phyloP scores from a whole-genome alignment of 2,329 filamentous ascomycete genomes.

The Colletotrichum sp. region DNA sequence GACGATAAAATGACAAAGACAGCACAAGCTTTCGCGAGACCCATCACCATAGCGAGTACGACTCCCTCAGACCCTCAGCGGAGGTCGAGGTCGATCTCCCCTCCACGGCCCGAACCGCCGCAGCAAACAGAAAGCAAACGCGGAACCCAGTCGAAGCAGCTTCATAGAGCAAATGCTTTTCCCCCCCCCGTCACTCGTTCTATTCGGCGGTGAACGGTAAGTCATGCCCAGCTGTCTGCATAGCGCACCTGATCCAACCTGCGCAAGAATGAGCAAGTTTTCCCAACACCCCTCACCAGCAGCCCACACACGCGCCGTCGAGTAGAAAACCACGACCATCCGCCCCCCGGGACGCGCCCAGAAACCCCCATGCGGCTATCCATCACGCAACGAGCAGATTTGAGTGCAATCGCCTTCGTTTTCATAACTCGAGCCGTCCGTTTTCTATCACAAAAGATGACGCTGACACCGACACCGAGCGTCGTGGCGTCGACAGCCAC shows the following conservation, averaged over 20 bases:
- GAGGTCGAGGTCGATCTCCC: neutral
- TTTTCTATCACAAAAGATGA: neutral
- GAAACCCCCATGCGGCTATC: neutral
- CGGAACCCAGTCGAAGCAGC: neutral
- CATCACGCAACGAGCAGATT: neutral
- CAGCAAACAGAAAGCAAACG: neutral
- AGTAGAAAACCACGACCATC: neutral
- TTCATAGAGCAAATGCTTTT: neutral
- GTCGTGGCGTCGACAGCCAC: neutral
- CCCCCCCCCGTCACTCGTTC: neutral
- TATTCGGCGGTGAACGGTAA: neutral
- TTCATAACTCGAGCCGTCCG: rapidly evolving
- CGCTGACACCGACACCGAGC: neutral
- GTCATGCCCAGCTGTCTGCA: neutral
- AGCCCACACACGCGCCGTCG: neutral
- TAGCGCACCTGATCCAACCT: neutral
- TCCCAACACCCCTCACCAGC: neutral
- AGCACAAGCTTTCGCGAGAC: neutral
- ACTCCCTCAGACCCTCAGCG: neutral
- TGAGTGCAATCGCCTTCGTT: neutral
- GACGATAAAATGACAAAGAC: rapidly evolving
- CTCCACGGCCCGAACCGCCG: neutral
- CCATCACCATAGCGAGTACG: neutral
- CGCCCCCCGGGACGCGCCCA: neutral
- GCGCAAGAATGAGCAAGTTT: constrained; percentile 24